Percentiles rank a stretch among this genome's conserved stretches.
These are phyloP conservation scores for Diaporthe eres DNA, from an alignment of 2,329 filamentous ascomycete species.

Conservation along the genomic window DNA sequence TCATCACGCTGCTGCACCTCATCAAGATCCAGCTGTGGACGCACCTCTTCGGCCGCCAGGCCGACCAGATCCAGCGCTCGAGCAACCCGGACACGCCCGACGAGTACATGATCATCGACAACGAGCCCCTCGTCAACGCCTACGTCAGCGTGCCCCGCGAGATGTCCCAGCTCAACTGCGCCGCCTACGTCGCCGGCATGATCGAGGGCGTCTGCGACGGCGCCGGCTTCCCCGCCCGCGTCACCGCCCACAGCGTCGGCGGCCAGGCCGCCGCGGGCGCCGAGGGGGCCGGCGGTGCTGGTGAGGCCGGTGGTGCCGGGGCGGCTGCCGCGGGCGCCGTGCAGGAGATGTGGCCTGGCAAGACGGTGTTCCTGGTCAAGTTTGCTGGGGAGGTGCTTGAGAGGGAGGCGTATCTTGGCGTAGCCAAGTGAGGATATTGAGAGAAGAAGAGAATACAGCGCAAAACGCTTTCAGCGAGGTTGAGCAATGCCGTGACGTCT, in stretches of 20 bases:
- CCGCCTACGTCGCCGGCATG: slow-evolving; percentile 94
- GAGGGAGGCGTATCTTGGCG: slow-evolving; percentile 84
- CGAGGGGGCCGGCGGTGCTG: slow-evolving; percentile 86
- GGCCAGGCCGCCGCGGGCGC: slow-evolving; percentile 77
- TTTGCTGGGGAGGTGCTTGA: slow-evolving; percentile 94
- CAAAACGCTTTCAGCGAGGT: not conserved
- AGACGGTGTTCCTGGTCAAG: slow-evolving; percentile 95
- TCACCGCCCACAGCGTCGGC: slow-evolving; percentile 87
- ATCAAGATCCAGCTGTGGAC: slow-evolving; percentile 94
- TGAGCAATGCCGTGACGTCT: slow-evolving; percentile 43
- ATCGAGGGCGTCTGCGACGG: slow-evolving; percentile 97
- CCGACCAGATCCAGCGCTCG: slow-evolving; percentile 93
- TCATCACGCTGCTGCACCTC: slow-evolving; percentile 93
- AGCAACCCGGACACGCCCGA: slow-evolving; percentile 85
- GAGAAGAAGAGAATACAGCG: not conserved
- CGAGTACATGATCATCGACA: slow-evolving; percentile 99
- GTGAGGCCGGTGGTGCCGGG: slow-evolving; percentile 87
- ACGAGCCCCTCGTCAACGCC: slow-evolving; percentile 94
- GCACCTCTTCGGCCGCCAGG: slow-evolving; percentile 90
- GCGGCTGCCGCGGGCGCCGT: slow-evolving; percentile 72
- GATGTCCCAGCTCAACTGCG: slow-evolving; percentile 97
- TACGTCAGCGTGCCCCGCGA: slow-evolving; percentile 95
- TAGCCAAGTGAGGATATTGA: slow-evolving; percentile 58
- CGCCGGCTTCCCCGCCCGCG: slow-evolving; percentile 87
- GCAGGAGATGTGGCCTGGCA: slow-evolving; percentile 93